Conservation (phyloP, 2,329 filamentous ascomycete species). For the Pseudocercospora fijiensis region DNA sequence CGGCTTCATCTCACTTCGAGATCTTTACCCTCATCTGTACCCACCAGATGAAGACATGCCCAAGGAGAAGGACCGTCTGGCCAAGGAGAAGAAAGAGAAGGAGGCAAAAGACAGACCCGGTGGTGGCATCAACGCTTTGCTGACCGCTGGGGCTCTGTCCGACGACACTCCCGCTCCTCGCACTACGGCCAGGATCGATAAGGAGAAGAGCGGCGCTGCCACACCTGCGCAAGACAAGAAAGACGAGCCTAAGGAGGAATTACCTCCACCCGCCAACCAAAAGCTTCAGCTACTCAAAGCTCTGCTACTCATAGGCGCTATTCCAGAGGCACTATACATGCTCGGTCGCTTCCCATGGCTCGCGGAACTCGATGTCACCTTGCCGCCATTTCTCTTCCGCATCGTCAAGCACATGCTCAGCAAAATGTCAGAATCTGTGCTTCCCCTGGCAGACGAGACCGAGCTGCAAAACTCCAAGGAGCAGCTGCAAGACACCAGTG, state of each 20-base stretch:
- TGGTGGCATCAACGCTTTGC: slow-evolving; percentile 73
- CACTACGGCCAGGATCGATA: slow-evolving; percentile 47
- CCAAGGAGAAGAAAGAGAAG: slow-evolving; percentile 75
- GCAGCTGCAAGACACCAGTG: slow-evolving; percentile 62
- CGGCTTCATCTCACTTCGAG: slow-evolving; percentile 88
- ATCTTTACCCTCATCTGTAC: slow-evolving; percentile 90
- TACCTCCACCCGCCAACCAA: slow-evolving; percentile 77
- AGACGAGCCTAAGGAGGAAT: slow-evolving; percentile 50
- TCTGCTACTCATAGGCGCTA: slow-evolving; percentile 82
- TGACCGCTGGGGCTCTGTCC: slow-evolving; percentile 79
- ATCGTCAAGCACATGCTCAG: slow-evolving; percentile 79
- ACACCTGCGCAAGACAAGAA: slow-evolving; percentile 45
- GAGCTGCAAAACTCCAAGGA: slow-evolving; percentile 51
- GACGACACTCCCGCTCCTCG: slow-evolving; percentile 67
- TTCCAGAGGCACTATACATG: slow-evolving; percentile 90
- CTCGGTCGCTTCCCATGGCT: slow-evolving; percentile 92
- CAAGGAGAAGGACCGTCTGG: slow-evolving; percentile 64
- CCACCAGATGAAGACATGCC: slow-evolving; percentile 83
- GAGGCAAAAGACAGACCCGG: slow-evolving; percentile 70
- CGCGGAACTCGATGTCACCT: slow-evolving; percentile 76
- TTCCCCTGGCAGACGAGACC: slow-evolving; percentile 47
- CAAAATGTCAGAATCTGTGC: slow-evolving; percentile 63
- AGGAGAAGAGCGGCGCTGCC: slow-evolving; percentile 44
- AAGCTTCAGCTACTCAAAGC: slow-evolving; percentile 83
- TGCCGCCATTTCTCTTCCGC: slow-evolving; percentile 78